These are phyloP conservation scores for Lagenidium giganteum DNA, from an alignment of 352 stramenopile species.

Conservation along the genomic window DNA sequence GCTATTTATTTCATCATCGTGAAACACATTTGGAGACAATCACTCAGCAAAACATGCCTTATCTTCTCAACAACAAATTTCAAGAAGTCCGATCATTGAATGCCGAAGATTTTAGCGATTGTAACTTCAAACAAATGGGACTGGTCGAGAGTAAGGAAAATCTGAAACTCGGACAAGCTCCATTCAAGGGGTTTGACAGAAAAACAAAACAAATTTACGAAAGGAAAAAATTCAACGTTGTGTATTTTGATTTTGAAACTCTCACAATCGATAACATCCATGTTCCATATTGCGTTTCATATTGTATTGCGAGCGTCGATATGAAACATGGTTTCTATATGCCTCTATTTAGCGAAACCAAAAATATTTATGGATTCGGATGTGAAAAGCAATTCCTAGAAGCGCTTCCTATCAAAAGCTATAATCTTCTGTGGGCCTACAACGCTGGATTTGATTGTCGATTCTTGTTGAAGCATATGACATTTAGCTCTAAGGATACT, in stretches of 20 bases:
- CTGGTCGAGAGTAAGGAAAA: not conserved
- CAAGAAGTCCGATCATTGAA: slow-evolving; percentile 3
- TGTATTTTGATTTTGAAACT: slow-evolving; percentile 16
- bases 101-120: slow-evolving; percentile 4
- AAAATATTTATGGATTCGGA: slow-evolving; percentile 11
- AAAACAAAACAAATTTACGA: slow-evolving; percentile 2
- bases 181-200: slow-evolving; percentile 4
- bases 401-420: slow-evolving; percentile 3
- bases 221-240: slow-evolving; percentile 6
- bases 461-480: slow-evolving; percentile 14
- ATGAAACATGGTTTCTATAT: not conserved
- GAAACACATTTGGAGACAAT: slow-evolving; percentile 7
- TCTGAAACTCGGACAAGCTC: slow-evolving; percentile 1
- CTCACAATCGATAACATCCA: slow-evolving; percentile 3
- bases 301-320: slow-evolving; percentile 1
- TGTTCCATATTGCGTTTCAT: slow-evolving; percentile 8
- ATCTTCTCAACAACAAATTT: slow-evolving; percentile 13
- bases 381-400: slow-evolving; percentile 7
- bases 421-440: slow-evolving; percentile 10
- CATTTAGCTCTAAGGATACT: not conserved
- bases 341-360: not conserved
- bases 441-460: slow-evolving; percentile 14
- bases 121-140: slow-evolving; percentile 8
- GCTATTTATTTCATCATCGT: slow-evolving; percentile 17
- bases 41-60: slow-evolving; percentile 6